Evolutionary conservation across 2,329 filamentous ascomycete genomes (phyloP), one percentile per base, ranked within the genome.

Genomic region (Dactylella cylindrospora): DNA sequence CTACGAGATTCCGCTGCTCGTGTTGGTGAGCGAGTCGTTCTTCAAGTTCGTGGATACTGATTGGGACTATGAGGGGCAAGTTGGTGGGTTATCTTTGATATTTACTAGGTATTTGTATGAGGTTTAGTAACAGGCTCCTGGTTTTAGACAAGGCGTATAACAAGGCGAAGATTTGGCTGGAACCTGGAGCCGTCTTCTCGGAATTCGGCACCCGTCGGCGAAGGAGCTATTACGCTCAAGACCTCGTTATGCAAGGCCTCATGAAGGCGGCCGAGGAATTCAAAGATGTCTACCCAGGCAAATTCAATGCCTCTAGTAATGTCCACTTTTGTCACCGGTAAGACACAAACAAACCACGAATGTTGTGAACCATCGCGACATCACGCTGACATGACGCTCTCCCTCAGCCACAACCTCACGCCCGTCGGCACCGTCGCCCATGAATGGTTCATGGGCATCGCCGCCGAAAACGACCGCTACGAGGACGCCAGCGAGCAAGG

Each of bases 361-460:
- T 13, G 13, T 5, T 43, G 12, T 9, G 7, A 5, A 19, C 5
- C 5, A 5, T 25, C 26, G 13, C 15, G 13, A 8, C 22, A 9
- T 3, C 12, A 8, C 5, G 20, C 51, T 22, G 6, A 31, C 22
- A 40, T 46, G 13, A 28, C 15, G 28, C 6, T 12, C 8, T 10
- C 23, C 28, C 52, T 31, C 35, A 67, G 89, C 69, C 91, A 95
- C 74, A 84, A 83, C 36, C 82, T 96, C 38, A 76, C 83, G 2
- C 90, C 93, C 0, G 81, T 97, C 9, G 93, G 93, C 3, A 98
- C 93, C 0, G 84, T 88, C 1, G 93, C 93, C 0, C 93, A 98
- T 71, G 93, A 98, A 75, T 98, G 93, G 93, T 97, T 96, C 77
- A 98, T 98, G 93, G 90, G 89, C 33, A 91, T 95, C 65, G 93